phyloP scores from a whole-genome alignment of 1,284 basidiomycete genomes.

The Fomes fomentarius region DNA sequence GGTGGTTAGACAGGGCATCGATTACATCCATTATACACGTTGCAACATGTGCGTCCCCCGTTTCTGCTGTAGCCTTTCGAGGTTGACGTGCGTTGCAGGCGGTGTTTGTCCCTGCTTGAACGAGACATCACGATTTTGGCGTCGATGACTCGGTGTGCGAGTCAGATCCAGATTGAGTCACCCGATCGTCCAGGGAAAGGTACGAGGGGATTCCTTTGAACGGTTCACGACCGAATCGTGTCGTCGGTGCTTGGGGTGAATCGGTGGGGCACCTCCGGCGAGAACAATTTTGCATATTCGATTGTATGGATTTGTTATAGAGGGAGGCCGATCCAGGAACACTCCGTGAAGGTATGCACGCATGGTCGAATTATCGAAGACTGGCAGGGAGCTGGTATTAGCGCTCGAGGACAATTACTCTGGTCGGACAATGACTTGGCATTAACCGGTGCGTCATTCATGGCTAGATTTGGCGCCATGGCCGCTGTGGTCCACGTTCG shows the following conservation, averaged over 20 bases:
- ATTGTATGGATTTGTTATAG: too few relatives aligned
- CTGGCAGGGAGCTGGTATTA: too few relatives aligned
- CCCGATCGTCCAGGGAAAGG: not conserved
- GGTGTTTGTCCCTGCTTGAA: not conserved
- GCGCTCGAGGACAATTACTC: not conserved
- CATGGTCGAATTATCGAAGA: too few relatives aligned
- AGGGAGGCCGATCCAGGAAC: too few relatives aligned
- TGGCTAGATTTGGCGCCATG: not conserved
- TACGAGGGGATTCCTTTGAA: too few relatives aligned
- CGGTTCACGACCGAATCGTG: too few relatives aligned
- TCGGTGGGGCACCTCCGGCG: too few relatives aligned
- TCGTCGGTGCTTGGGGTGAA: too few relatives aligned
- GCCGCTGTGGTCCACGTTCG: too few relatives aligned
- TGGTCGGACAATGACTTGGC: not conserved
- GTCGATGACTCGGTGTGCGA: constrained; percentile 7
- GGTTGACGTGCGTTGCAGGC: not conserved
- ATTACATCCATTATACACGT: not conserved
- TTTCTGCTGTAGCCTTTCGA: not conserved
- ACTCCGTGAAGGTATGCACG: too few relatives aligned
- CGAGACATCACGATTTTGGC: not conserved
- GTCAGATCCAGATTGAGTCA: not conserved
- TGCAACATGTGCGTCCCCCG: not conserved
- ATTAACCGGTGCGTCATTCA: not conserved
- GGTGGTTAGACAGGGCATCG: not conserved
- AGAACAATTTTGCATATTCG: too few relatives aligned